Evolutionary conservation across 164 flowering plant species (phyloP).

Genomic region (Saururus chinensis): DNA sequence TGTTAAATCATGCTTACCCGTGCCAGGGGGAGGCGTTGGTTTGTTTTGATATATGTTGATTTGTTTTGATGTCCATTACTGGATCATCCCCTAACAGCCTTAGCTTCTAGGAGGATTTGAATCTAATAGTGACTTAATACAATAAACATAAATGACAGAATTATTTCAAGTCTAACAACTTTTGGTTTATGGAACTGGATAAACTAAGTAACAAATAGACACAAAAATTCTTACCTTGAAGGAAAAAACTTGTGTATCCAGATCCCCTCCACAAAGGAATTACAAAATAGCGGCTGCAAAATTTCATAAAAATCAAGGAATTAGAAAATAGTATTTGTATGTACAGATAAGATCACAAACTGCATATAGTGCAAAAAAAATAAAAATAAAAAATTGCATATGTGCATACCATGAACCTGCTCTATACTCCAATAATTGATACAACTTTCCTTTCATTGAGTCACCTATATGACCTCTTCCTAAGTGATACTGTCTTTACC

Average conservation of each 20-base stretch:
- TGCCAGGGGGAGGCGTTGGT: too few relatives aligned
- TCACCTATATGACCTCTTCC: slow-evolving; percentile 88
- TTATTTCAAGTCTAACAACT: not conserved
- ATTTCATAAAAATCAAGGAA: slow-evolving; percentile 1
- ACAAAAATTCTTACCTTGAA: slow-evolving; percentile 46
- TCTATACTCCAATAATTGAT: slow-evolving; percentile 68
- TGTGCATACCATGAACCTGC: slow-evolving; percentile 53
- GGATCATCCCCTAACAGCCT: too few relatives aligned
- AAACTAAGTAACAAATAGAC: not conserved
- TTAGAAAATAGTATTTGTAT: too few relatives aligned
- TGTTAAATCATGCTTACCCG: too few relatives aligned
- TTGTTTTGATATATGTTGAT: too few relatives aligned
- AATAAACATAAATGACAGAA: not conserved
- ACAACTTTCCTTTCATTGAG: slow-evolving; percentile 66
- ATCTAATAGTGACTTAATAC: too few relatives aligned
- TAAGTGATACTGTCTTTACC: slow-evolving; percentile 52
- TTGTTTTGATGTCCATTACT: too few relatives aligned
- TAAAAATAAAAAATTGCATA: not conserved
- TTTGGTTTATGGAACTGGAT: not conserved
- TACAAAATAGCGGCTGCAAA: slow-evolving; percentile 72
- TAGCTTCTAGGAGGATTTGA: too few relatives aligned
- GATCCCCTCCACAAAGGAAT: slow-evolving; percentile 85
- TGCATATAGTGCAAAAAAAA: not conserved
- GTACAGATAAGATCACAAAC: not conserved
- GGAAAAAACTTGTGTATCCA: slow-evolving; percentile 87